phyloP scores from a whole-genome alignment of 352 stramenopile species.

The Phytophthora crassamura region DNA sequence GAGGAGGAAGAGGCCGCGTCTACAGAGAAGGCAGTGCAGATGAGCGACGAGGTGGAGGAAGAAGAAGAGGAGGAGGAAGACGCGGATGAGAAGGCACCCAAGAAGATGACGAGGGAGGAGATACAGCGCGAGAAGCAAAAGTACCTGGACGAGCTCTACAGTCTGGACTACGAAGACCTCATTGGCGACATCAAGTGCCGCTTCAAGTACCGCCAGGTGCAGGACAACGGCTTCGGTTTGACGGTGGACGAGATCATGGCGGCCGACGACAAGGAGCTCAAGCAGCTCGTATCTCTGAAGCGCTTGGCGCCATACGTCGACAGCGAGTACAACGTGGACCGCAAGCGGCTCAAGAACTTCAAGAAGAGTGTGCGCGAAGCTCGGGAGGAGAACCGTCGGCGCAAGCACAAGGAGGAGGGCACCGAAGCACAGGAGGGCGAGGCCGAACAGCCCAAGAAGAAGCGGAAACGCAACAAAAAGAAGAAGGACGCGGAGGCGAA shows the following conservation, averaged over 20 bases:
- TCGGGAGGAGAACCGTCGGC: constrained; percentile 40
- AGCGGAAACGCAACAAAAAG: constrained; percentile 78
- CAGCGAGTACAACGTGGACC: constrained; percentile 77
- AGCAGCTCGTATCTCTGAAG: constrained; percentile 97
- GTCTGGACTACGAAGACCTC: constrained; percentile 99
- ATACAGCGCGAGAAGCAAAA: constrained; percentile 90
- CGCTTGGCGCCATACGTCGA: constrained; percentile 95
- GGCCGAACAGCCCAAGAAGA: constrained; percentile 56
- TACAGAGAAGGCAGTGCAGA: constrained; percentile 30
- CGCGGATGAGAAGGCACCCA: constrained; percentile 47
- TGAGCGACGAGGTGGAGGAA: constrained; percentile 44
- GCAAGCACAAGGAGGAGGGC: constrained; percentile 43
- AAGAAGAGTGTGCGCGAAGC: constrained; percentile 67
- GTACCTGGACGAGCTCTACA: constrained; percentile 97
- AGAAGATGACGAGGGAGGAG: constrained; percentile 66
- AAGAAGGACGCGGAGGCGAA: constrained; percentile 44
- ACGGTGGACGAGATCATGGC: constrained; percentile 98
- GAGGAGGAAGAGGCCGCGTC: constrained; percentile 46
- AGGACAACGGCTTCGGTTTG: constrained; percentile 96
- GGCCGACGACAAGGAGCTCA: constrained; percentile 96
- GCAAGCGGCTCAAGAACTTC: constrained; percentile 76
- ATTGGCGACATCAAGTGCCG: constrained; percentile 97
- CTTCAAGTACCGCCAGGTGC: constrained; percentile 98
- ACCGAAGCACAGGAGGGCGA: constrained; percentile 23
- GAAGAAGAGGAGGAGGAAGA: constrained; percentile 44